These are phyloP conservation scores for Prunus armeniaca DNA, from an alignment of 306 rosid genomes.

Conservation along the genomic window DNA sequence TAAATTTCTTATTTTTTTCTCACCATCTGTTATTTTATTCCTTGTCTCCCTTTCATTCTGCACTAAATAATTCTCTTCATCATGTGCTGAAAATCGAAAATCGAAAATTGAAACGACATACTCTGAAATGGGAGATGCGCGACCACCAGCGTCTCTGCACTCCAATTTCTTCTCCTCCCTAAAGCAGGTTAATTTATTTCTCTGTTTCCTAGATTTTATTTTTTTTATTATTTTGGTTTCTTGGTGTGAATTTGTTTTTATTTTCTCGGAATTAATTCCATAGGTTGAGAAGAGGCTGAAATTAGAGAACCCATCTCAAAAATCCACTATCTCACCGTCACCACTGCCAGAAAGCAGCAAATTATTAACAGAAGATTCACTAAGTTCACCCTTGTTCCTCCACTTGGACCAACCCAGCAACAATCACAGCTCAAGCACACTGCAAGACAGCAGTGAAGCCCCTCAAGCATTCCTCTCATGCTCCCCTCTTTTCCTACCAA, in stretches of 20 bases:
- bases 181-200: conserved; percentile 44
- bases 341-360: conserved; percentile 17
- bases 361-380: conserved; percentile 28
- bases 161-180: conserved; percentile 79
- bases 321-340: not conserved
- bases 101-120: not conserved
- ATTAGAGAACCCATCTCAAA: conserved; percentile 39
- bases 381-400: conserved; percentile 59
- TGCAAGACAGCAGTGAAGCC: conserved; percentile 50
- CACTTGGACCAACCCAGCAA: conserved; percentile 32
- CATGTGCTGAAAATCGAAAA: too few species aligned
- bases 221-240: not conserved
- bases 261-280: not conserved
- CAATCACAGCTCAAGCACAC: not conserved
- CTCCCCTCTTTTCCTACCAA: conserved; percentile 42
- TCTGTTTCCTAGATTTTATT: not conserved
- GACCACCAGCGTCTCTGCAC: conserved; percentile 42
- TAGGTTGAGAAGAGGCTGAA: conserved; percentile 83
- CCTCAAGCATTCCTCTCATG: conserved; percentile 61
- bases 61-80: too few species aligned
- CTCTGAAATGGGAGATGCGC: conserved; percentile 14
- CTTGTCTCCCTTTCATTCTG: not conserved
- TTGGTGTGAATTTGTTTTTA: not conserved
- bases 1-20: not conserved
- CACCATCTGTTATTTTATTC: not conserved